These are phyloP conservation scores for Eutypa lata DNA, from an alignment of 2,329 filamentous ascomycete species.

Conservation along the genomic window DNA sequence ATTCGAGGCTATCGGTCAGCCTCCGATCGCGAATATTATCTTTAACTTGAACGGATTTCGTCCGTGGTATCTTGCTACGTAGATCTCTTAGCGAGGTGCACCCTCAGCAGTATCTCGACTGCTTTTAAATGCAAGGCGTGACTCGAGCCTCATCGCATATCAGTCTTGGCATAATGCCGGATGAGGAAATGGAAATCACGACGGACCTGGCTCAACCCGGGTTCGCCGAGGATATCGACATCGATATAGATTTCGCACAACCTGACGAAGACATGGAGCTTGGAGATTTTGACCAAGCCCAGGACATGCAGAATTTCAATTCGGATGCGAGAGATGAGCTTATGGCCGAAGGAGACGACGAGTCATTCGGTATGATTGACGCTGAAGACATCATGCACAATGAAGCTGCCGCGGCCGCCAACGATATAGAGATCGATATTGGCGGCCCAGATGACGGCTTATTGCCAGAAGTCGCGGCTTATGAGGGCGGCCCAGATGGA, in stretches of 20 bases:
- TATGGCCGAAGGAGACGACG: conserved; percentile 31
- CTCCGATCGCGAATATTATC: background rate
- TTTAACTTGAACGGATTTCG: background rate
- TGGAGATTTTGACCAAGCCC: conserved; percentile 26
- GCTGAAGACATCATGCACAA: conserved; percentile 25
- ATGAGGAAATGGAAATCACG: conserved; percentile 32
- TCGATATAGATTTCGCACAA: conserved; percentile 31
- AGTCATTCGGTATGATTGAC: conserved; percentile 31
- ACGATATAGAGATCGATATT: conserved; percentile 30
- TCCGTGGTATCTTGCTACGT: background rate
- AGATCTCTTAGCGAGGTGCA: background rate
- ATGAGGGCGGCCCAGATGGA: conserved; percentile 9
- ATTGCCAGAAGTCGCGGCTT: conserved; percentile 21
- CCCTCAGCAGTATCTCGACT: background rate
- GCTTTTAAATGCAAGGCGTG: background rate
- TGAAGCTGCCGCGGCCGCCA: conserved; percentile 15
- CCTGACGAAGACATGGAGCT: conserved; percentile 30
- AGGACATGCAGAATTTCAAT: conserved; percentile 27
- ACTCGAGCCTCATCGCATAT: background rate
- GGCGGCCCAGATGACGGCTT: conserved; percentile 21
- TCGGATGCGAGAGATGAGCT: conserved; percentile 29
- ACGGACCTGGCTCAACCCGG: conserved; percentile 26
- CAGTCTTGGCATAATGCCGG: conserved; percentile 21
- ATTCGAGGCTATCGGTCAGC: no score
- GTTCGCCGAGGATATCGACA: conserved; percentile 30